Conservation (phyloP, 2,329 filamentous ascomycete genomes). For the Cordyceps pruinosa region DNA sequence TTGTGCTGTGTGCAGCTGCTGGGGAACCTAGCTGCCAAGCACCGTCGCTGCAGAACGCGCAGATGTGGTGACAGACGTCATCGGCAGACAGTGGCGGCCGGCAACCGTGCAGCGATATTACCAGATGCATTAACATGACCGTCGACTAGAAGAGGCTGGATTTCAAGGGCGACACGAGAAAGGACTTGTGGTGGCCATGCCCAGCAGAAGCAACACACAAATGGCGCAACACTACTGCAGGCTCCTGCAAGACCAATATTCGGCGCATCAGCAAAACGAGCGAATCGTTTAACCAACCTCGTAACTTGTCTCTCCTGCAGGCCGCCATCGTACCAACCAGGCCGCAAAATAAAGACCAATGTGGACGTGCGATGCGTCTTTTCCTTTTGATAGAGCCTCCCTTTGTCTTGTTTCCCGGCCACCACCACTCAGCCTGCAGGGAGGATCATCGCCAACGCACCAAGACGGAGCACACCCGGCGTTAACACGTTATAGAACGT, state of each 20-base stretch:
- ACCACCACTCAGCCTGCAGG: neutral
- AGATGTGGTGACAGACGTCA: neutral
- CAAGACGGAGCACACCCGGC: neutral
- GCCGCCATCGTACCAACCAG: neutral
- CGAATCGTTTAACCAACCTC: conserved; percentile 4
- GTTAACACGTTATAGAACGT: neutral
- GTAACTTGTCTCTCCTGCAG: conserved; percentile 3
- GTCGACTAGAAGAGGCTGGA: too few relatives aligned
- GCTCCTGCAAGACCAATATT: neutral
- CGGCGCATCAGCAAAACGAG: neutral
- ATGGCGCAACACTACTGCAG: conserved; percentile 7
- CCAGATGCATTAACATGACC: too few relatives aligned
- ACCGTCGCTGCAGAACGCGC: neutral
- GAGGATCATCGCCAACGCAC: conserved; percentile 9
- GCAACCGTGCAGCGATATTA: neutral
- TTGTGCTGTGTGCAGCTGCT: neutral
- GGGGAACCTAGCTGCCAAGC: neutral
- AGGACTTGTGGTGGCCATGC: neutral
- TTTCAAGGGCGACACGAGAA: neutral
- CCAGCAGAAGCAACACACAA: neutral
- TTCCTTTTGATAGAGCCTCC: neutral
- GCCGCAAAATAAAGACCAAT: neutral
- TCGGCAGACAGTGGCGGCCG: neutral
- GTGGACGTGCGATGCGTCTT: neutral
- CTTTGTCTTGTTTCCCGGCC: conserved; percentile 1